Evolutionary conservation across 2,329 filamentous ascomycete genomes (phyloP).

Genomic region (Mollisia scopiformis): DNA sequence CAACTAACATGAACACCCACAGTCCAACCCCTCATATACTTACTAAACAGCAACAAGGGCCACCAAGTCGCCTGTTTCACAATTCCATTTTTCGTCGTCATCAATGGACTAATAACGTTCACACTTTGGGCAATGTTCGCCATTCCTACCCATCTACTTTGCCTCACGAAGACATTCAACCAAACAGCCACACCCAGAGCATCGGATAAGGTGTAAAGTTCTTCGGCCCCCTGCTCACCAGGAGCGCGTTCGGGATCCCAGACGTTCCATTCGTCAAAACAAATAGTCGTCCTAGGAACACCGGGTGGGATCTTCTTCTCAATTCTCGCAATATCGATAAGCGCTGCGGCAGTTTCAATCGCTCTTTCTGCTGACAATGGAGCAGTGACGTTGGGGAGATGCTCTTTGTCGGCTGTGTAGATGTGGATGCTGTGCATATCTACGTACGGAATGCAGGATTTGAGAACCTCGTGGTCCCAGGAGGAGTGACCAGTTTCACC

Average conservation of each 20-base stretch:
- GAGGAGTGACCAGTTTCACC: slow-evolving; percentile 62
- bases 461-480: slow-evolving; percentile 67
- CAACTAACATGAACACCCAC: slow-evolving; percentile 67
- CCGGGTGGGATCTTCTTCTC: slow-evolving; percentile 48
- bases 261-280: slow-evolving; percentile 74
- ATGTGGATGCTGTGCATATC: slow-evolving; percentile 72
- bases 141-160: slow-evolving; percentile 66
- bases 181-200: slow-evolving; percentile 64
- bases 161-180: slow-evolving; percentile 66
- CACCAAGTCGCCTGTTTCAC: slow-evolving; percentile 68
- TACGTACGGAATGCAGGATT: slow-evolving; percentile 61
- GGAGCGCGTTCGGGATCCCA: slow-evolving; percentile 67
- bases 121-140: slow-evolving; percentile 69
- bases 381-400: slow-evolving; percentile 55
- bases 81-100: slow-evolving; percentile 61
- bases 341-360: slow-evolving; percentile 60
- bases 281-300: slow-evolving; percentile 56
- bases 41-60: slow-evolving; percentile 62
- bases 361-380: slow-evolving; percentile 66
- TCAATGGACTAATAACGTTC: slow-evolving; percentile 69
- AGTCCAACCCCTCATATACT: slow-evolving; percentile 74
- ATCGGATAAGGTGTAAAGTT: slow-evolving; percentile 65
- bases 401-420: slow-evolving; percentile 53
- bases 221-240: slow-evolving; percentile 64
- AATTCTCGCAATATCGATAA: slow-evolving; percentile 66